Evolutionary conservation across 2,329 filamentous ascomycete species (phyloP).

Genomic region (Leptodontidium sp.): DNA sequence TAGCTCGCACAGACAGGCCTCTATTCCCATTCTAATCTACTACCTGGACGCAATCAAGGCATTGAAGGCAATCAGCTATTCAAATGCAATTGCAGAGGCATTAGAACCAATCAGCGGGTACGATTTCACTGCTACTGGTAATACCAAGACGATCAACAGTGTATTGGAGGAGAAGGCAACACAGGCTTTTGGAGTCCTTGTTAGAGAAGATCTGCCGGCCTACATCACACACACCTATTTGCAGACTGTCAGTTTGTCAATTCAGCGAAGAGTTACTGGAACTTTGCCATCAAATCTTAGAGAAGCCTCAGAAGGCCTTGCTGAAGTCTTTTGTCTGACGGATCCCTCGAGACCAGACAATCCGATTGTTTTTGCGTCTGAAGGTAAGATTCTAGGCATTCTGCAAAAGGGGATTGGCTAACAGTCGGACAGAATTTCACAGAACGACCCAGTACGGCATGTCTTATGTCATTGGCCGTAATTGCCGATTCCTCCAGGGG

Average conservation of each 20-base stretch:
- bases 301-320: slow-evolving; percentile 76
- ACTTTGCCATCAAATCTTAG: slow-evolving; percentile 69
- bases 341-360: slow-evolving; percentile 78
- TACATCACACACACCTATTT: slow-evolving; percentile 76
- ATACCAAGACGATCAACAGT: slow-evolving; percentile 63
- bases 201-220: slow-evolving; percentile 73
- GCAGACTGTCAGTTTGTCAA: slow-evolving; percentile 73
- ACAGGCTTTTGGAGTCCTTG: slow-evolving; percentile 70
- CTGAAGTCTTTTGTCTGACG: slow-evolving; percentile 79
- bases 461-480: slow-evolving; percentile 76
- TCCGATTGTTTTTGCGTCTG: slow-evolving; percentile 79
- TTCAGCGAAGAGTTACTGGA: slow-evolving; percentile 72
- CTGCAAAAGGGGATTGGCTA: not conserved
- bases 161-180: slow-evolving; percentile 68
- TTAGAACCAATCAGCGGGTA: slow-evolving; percentile 63
- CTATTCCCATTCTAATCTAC: slow-evolving; percentile 72
- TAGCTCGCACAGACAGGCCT: slow-evolving; percentile 64
- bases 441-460: slow-evolving; percentile 79
- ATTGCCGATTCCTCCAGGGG: slow-evolving; percentile 81
- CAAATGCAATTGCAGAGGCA: slow-evolving; percentile 71
- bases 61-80: slow-evolving; percentile 73
- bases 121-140: slow-evolving; percentile 60
- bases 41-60: slow-evolving; percentile 78
- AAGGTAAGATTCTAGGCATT: slow-evolving; percentile 58
- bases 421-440: slow-evolving; percentile 66